Base-by-base conservation (phyloP, 305 asterid genomes). In the Andrographis paniculata region DNA sequence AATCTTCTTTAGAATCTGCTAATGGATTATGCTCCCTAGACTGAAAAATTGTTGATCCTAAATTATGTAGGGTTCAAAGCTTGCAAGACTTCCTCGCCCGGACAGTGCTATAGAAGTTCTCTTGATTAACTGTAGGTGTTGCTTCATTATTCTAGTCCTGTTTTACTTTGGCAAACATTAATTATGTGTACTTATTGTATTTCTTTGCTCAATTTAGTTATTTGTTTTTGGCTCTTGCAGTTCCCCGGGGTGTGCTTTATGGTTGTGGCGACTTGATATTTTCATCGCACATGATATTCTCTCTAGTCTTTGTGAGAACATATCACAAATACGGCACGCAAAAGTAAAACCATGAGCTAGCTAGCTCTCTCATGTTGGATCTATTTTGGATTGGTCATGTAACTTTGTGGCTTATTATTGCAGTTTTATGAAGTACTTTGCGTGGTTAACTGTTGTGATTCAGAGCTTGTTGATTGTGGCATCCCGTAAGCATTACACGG, bases 211-310 rank as follows among this genome's bases (percentile, higher is more conserved):
- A 14, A 45, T 40, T 20, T 18, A 43, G 30, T 62, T 65, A 20
- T 37, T 54, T 46, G 33, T 22, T 17, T 55, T 53, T 28, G 52
- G 44, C 53, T 56, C 33, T 33, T 55, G 63, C 82, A 88, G 97
- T 79, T 77, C 97, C 97, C 31, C 60, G 70, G 14, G 94, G 94
- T 10, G 71, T 77, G 68, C 83, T 84, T 53, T 88, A 77, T 48
- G 97, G 97, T 30, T 88, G 97, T 63, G 97, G 97, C 23, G 97
- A 87, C 76, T 72, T 87, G 65, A 87, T 87, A 73, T 87, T 87
- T 69, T 87, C 97, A 31, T 87, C 97, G 52, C 97, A 87, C 69
- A 73, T 87, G 97, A 87, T 87, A 62, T 87, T 84, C 76, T 84
- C 95, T 41, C 83, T 88, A 11, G 92, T 82, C 60, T 88, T 88